These are phyloP conservation scores for Artemisia argyi DNA, from an alignment of 129 eudicot genomes.

Conservation along the genomic window DNA sequence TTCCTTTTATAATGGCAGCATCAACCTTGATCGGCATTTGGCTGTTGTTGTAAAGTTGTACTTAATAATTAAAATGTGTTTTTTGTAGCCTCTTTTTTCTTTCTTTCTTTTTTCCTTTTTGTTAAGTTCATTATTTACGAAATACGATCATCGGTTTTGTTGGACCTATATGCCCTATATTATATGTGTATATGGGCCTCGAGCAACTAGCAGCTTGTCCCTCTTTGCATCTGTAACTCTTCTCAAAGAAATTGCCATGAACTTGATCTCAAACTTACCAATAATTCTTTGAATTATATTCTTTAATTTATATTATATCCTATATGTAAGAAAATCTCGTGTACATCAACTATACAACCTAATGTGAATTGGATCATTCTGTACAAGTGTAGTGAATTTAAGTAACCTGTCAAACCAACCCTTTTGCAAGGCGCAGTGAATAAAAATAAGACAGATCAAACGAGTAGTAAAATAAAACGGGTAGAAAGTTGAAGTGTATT, in stretches of 20 bases:
- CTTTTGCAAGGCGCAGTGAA: too few species aligned
- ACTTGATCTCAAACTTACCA: neutral
- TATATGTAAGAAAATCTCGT: too few species aligned
- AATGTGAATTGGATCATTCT: too few species aligned
- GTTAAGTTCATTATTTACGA: neutral
- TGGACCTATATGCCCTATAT: conserved; percentile 13
- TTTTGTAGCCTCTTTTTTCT: neutral
- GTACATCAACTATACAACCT: too few species aligned
- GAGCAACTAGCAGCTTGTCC: conserved; percentile 5
- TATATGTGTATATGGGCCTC: conserved; percentile 12
- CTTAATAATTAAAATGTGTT: too few species aligned
- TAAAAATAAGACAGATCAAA: too few species aligned
- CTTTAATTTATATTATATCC: too few species aligned
- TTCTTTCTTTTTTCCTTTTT: neutral
- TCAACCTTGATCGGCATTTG: conserved; percentile 16
- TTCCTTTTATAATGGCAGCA: conserved; percentile 10
- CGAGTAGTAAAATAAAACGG: too few species aligned
- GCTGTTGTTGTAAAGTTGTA: too few species aligned
- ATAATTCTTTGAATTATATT: neutral
- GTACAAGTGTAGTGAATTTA: too few species aligned
- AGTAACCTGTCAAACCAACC: too few species aligned
- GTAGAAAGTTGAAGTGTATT: too few species aligned
- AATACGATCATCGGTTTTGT: neutral
- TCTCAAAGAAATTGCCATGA: conserved; percentile 3
- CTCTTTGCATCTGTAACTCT: conserved; percentile 1